These are phyloP conservation scores for Pseudogymnoascus sp. DNA, from an alignment of 2,329 filamentous ascomycete genomes.

Conservation along the genomic window DNA sequence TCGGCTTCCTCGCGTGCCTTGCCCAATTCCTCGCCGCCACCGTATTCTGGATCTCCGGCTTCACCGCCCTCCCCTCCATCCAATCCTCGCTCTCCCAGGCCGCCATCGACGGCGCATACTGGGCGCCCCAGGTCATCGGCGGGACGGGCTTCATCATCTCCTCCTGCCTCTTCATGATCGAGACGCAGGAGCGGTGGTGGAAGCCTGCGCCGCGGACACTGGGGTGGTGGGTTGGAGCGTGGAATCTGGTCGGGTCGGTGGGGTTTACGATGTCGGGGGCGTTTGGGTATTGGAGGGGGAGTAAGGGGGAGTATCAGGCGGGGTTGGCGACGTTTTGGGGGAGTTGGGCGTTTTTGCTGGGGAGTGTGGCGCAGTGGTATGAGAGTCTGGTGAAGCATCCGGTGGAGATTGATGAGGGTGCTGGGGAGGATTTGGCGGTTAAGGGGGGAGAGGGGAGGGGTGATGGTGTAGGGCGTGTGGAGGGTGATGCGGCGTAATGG, in stretches of 20 bases:
- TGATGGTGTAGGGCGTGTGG: too few species aligned
- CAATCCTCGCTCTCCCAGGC: slow-evolving; percentile 36
- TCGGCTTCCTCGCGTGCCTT: slow-evolving; percentile 54
- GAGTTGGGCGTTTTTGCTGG: slow-evolving; percentile 41
- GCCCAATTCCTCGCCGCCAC: slow-evolving; percentile 49
- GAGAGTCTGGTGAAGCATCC: slow-evolving; percentile 40
- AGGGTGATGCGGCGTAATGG: too few species aligned
- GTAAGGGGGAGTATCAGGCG: slow-evolving; percentile 38
- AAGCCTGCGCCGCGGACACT: slow-evolving; percentile 45
- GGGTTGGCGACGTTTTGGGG: slow-evolving; percentile 42
- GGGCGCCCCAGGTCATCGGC: slow-evolving; percentile 54
- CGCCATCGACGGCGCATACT: slow-evolving; percentile 48
- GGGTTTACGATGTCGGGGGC: too few species aligned
- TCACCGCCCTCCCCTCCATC: slow-evolving; percentile 51
- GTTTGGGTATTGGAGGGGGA: slow-evolving; percentile 35
- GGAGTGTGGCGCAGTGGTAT: slow-evolving; percentile 40
- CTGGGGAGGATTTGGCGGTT: slow-evolving; percentile 11
- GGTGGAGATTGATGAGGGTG: slow-evolving; percentile 28
- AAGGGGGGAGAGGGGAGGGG: neutral
- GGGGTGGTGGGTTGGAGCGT: slow-evolving; percentile 59
- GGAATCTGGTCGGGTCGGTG: slow-evolving; percentile 59
- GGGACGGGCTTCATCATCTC: slow-evolving; percentile 53
- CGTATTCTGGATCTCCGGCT: slow-evolving; percentile 56
- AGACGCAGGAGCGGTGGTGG: slow-evolving; percentile 58
- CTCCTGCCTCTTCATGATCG: slow-evolving; percentile 52